These are phyloP conservation scores for Davidsoniella neocaledoniae DNA, from an alignment of 2,329 filamentous ascomycete genomes.

Conservation along the genomic window DNA sequence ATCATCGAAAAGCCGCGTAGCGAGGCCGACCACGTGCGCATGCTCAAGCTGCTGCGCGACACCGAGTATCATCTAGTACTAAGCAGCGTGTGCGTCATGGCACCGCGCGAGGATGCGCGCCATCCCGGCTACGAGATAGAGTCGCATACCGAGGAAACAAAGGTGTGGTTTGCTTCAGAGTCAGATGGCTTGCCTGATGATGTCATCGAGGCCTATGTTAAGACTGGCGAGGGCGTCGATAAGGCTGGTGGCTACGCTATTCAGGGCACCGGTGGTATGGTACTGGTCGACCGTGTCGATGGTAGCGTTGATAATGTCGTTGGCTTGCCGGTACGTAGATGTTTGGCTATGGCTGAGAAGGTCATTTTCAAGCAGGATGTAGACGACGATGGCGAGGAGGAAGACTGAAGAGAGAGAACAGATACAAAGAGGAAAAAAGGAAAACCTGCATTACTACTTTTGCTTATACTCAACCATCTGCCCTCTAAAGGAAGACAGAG, in stretches of 20 bases:
- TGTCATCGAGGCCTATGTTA: slow-evolving; percentile 61
- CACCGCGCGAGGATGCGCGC: slow-evolving; percentile 61
- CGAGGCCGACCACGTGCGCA: slow-evolving; percentile 65
- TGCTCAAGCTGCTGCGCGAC: slow-evolving; percentile 71
- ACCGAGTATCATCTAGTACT: slow-evolving; percentile 63
- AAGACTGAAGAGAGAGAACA: background rate
- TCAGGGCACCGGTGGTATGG: slow-evolving; percentile 71
- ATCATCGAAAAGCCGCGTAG: slow-evolving; percentile 84
- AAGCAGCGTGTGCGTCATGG: slow-evolving; percentile 71
- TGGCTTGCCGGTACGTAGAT: slow-evolving; percentile 66
- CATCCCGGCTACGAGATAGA: slow-evolving; percentile 77
- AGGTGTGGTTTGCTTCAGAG: slow-evolving; percentile 65
- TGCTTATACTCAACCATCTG: too few relatives aligned
- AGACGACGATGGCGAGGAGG: slow-evolving; percentile 28
- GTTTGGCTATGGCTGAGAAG: slow-evolving; percentile 70
- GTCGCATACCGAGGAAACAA: slow-evolving; percentile 74
- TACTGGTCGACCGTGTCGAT: slow-evolving; percentile 78
- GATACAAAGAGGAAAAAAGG: too few relatives aligned
- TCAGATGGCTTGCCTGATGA: slow-evolving; percentile 51
- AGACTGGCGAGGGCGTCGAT: slow-evolving; percentile 79
- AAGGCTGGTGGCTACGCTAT: slow-evolving; percentile 95
- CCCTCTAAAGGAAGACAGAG: too few relatives aligned
- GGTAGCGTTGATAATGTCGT: slow-evolving; percentile 90
- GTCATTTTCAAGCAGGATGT: slow-evolving; percentile 62
- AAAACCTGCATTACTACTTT: too few relatives aligned